Base-by-base conservation (phyloP, 2,329 filamentous ascomycete genomes). In the Fusarium xylarioides region DNA sequence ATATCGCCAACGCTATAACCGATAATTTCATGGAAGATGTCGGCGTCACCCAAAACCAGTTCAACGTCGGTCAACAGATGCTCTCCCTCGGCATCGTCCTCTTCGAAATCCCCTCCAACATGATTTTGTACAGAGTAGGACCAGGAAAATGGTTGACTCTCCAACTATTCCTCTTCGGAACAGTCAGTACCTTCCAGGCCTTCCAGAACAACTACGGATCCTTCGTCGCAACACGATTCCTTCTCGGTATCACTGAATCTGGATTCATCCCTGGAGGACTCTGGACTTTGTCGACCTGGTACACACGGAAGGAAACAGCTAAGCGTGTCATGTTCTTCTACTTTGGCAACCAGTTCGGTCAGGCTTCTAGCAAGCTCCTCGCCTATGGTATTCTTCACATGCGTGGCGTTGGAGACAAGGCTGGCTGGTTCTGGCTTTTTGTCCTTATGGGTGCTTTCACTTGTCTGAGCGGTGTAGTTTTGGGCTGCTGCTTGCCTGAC, bases 381-480 rank as follows among this genome's bases (percentile, higher is more conserved):
- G 85, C 84, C 2, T 86, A 82, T 42, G 84, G 82, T 5, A 85
- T 87, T 40, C 80, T 90, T 30, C 85, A 86, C 61, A 84, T 90
- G 80, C 78, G 82, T 11, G 87, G 86, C 3, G 81, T 84, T 3
- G 82, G 80, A 4, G 85, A 84, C 11, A 80, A 85, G 60, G 75
- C 84, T 1, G 87, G 88, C n/a, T 90, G 87, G 87, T 86, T 86
- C 71, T 90, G 88, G 87, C 80, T 89, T 4, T 89, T 89, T 71
- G 77, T 81, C 16, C 78, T 89, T 34, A 87, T 88, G 82, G 87
- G 87, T 2, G 76, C 81, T 19, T 88, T 89, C 70, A 89, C 86
- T n/a, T 76, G 88, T 16, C 62, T 83, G 18, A 79, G 79, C 32
- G 83, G 84, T 35, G 76, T 84, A 63, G 66, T 86, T 30, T 78